A percentile compares a stretch with the other conserved stretches of the same genome.
Evolutionary conservation across 768 basidiomycete species (phyloP).

Genomic region (Mycena leptocephala): DNA sequence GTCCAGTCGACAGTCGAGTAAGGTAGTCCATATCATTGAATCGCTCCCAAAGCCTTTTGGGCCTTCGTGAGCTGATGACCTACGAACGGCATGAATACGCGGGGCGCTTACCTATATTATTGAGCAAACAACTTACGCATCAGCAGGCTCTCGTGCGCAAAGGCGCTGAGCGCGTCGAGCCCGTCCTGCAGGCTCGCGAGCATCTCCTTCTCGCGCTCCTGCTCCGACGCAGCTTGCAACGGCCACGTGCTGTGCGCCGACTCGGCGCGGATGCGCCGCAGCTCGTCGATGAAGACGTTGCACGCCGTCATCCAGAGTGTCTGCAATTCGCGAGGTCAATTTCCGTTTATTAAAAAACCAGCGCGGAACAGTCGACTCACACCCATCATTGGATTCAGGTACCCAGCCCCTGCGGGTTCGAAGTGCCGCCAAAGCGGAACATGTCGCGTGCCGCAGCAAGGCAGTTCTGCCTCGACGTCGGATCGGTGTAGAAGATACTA

Average conservation of each 20-base stretch:
- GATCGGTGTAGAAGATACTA: conserved; percentile 60
- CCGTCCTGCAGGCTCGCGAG: conserved; percentile 58
- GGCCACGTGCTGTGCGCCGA: conserved; percentile 43
- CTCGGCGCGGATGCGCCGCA: conserved; percentile 53
- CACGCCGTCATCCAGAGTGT: conserved; percentile 65
- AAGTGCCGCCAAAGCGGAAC: conserved; percentile 56
- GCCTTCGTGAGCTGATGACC: conserved; percentile 60
- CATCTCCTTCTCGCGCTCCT: conserved; percentile 58
- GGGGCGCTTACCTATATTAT: neutral
- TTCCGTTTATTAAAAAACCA: conserved; percentile 3
- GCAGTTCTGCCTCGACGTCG: conserved; percentile 61
- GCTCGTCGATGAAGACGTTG: conserved; percentile 63
- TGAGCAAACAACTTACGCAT: conserved; percentile 57
- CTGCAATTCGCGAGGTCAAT: conserved; percentile 39
- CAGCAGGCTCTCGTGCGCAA: conserved; percentile 62
- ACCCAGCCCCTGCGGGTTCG: conserved; percentile 58
- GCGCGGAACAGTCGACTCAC: conserved; percentile 50
- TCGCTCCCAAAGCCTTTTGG: conserved; percentile 52
- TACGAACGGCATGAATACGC: conserved; percentile 37
- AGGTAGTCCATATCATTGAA: neutral
- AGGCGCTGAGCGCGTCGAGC: conserved; percentile 58
- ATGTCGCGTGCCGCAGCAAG: conserved; percentile 62
- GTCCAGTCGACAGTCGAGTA: too few species aligned
- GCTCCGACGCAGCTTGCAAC: conserved; percentile 30
- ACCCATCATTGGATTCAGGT: conserved; percentile 67